Base-by-base conservation (phyloP, 2,329 filamentous ascomycete genomes). In the Talaromyces sp. region DNA sequence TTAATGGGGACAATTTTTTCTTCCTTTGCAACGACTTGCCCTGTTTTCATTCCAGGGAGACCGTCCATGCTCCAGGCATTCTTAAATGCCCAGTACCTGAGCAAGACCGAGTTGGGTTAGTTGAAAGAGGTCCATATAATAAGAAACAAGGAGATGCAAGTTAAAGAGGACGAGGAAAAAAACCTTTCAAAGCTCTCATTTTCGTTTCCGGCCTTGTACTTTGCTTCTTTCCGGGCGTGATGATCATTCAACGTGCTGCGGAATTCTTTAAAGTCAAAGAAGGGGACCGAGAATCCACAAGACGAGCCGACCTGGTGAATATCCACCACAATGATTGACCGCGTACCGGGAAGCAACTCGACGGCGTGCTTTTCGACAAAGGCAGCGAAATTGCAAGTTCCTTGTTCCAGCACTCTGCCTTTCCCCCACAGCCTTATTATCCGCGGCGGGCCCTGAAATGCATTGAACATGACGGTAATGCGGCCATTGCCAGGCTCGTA, bases 251-350 rank as follows among this genome's bases (percentile, higher is more conserved):
- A 26, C 41, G 41, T 49, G 10, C n/a, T 49, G 13, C 59, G 59
- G 38, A 58, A 61, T n/a, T 58, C 51, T 32, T 55, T 61, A 21
- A 61, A 61, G 14, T 61, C 59, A 46, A 50, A 61, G 24, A 58
- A 58, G 8, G 59, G 59, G 50, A 61, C 59, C 19, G 59, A 58
- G 50, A 55, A 61, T 14, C 59, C 59, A 52, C 59, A 61, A 27
- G 59, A 61, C 17, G 59, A 55, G 29, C 59, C 59, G 55, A 58
- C 59, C 51, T 61, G 59, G 21, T 61, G 59, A n/a, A 61, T 54
- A 31, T 61, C 59, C n/a, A 61, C 59, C 1, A 61, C 27, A 17
- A 61, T 58, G 38, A 61, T 61, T 32, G 59, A 61, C 29, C 59
- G 54, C n/a, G 51, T 43, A 24, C 59, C 59, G 14, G 59, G 24